Base-by-base conservation (phyloP, 495 filamentous ascomycete genomes). In the Venustampulla echinocandica region DNA sequence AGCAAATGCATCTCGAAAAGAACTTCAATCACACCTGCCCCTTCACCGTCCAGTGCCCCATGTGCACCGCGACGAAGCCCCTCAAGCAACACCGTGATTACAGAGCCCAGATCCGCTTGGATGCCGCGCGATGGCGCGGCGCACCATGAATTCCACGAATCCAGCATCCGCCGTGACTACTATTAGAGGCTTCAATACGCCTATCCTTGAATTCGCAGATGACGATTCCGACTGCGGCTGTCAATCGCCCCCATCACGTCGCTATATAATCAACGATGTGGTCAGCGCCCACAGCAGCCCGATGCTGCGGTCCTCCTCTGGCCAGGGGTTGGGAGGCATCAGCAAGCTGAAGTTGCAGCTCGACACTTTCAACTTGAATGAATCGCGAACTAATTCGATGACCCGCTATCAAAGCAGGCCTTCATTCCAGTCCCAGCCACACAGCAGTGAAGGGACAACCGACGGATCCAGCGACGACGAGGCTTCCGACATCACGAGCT, bases 171-270 rank as follows among this genome's bases (percentile, higher is more conserved):
- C 88, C 33, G 67, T 80, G 50, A 82, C 74, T 22, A 85, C 82
- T 27, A 78, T 90, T 34, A 81, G 79, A 56, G 88, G 88, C 4
- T 90, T 93, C 56, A 57, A 60, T 13, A 89, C 84, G n/a, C 85
- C 87, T n/a, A 67, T 75, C n/a, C 24, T 35, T 33, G 77, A 76
- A 15, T 92, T 87, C 39, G 85, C 76, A 32, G 87, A 89, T 54
- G 89, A 94, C 57, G 88, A 92, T 48, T 88, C 84, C 11, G 88
- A 92, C 60, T 76, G 74, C 51, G 52, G 53, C 18, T 11, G 37
- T 10, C 38, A 49, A 30, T 58, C 61, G 18, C 52, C 61, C 18
- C n/a, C n/a, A n/a, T 51, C 48, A 4, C 53, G 58, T 35, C 25
- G 43, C 42, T 42, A 47, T 22, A 24, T 59, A 61, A 54, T 77